Conservation (phyloP, 805 yeast species). For the Myxozyma vanderwaltii region DNA sequence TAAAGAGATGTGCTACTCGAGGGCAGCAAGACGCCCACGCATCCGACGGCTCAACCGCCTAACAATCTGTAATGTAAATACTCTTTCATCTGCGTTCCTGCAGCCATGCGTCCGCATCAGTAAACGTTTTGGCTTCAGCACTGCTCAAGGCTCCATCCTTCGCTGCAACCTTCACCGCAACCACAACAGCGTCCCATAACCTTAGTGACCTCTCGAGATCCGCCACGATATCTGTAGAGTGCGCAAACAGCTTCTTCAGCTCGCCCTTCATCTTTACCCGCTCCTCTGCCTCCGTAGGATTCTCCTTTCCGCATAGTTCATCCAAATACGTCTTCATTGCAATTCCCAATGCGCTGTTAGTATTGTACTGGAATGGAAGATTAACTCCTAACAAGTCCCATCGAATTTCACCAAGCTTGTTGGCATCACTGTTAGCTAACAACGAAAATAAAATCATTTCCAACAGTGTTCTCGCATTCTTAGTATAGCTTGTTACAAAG, state of each 20-base stretch:
- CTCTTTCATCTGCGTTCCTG: constrained; percentile 61
- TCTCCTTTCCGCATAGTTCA: constrained; percentile 35
- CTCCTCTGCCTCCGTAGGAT: constrained; percentile 27
- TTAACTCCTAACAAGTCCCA: constrained; percentile 59
- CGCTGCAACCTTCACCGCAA: constrained; percentile 31
- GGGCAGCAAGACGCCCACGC: too few relatives aligned
- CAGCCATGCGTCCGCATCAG: constrained; percentile 34
- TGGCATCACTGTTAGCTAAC: constrained; percentile 58
- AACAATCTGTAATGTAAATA: background rate
- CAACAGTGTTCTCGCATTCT: constrained; percentile 55
- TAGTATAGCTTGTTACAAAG: constrained; percentile 56
- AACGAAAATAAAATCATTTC: constrained; percentile 56
- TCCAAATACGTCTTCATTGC: constrained; percentile 58
- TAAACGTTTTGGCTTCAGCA: constrained; percentile 15
- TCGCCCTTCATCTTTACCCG: constrained; percentile 16
- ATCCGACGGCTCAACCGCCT: too few relatives aligned
- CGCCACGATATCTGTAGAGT: constrained; percentile 35
- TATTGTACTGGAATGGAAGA: constrained; percentile 64
- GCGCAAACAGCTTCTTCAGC: constrained; percentile 37
- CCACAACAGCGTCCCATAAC: constrained; percentile 40
- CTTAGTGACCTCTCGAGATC: constrained; percentile 37
- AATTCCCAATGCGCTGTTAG: constrained; percentile 66
- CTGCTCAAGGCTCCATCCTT: constrained; percentile 23
- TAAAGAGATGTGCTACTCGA: too few relatives aligned
- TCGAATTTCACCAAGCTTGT: constrained; percentile 52